Conservation (phyloP, 225 moss, liverwort and hornwort species). For the Asterella californica region DNA sequence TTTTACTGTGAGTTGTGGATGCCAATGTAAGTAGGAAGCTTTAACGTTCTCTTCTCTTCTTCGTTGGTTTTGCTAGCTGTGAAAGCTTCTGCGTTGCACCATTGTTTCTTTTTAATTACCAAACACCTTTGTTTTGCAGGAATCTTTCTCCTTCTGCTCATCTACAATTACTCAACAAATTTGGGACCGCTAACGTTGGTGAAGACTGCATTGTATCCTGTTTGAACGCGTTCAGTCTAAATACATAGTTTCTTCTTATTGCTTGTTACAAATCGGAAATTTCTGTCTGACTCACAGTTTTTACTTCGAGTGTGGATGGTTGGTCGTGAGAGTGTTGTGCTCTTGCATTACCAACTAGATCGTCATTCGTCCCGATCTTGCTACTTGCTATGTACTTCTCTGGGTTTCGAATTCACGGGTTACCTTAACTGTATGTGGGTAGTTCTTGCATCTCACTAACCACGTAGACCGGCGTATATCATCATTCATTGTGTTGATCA, state of each 20-base stretch:
- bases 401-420: too few species aligned
- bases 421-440: too few species aligned
- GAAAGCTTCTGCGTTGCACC: neutral
- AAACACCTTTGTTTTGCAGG: slow-evolving; percentile 31
- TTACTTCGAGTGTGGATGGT: neutral
- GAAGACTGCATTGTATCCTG: slow-evolving; percentile 74
- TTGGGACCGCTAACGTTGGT: slow-evolving; percentile 52
- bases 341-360: too few species aligned
- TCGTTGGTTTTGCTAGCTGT: neutral
- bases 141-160: slow-evolving; percentile 54
- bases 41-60: neutral
- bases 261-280: too few species aligned
- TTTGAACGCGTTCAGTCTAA: neutral
- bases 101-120: neutral
- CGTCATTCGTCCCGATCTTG: neutral
- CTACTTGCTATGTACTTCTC: too few species aligned
- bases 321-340: neutral
- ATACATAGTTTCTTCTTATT: neutral
- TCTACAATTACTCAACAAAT: slow-evolving; percentile 69
- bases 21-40: neutral
- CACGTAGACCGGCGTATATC: too few species aligned
- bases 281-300: neutral
- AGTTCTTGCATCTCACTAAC: too few species aligned
- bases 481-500: too few species aligned
- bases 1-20: neutral